Evolutionary conservation across 2,329 filamentous ascomycete species (phyloP).

Genomic region (Ophiostoma pallidulum): DNA sequence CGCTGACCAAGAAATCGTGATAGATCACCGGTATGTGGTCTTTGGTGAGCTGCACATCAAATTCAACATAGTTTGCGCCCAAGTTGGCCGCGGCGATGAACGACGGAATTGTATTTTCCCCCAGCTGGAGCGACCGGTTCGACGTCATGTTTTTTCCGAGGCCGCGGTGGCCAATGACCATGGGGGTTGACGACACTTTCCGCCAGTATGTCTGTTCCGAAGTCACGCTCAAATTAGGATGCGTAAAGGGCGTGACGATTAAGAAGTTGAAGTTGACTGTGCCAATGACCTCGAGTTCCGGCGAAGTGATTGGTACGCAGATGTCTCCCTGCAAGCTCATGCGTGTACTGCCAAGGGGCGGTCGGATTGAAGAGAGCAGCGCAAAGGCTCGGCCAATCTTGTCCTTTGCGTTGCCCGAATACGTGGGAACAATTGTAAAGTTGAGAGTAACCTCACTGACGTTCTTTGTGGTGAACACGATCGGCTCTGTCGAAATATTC

Average conservation of each 20-base stretch:
- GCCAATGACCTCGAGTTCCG: conserved; percentile 81
- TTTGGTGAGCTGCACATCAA: conserved; percentile 96
- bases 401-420: conserved; percentile 79
- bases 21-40: conserved; percentile 98
- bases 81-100: conserved; percentile 95
- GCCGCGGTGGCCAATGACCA: conserved; percentile 65
- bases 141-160: conserved; percentile 83
- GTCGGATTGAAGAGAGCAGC: conserved; percentile 75
- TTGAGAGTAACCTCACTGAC: conserved; percentile 74
- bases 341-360: conserved; percentile 71
- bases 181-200: conserved; percentile 69
- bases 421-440: conserved; percentile 93
- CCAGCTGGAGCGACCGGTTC: conserved; percentile 81
- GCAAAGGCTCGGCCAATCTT: conserved; percentile 86
- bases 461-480: conserved; percentile 77
- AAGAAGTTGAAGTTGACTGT: conserved; percentile 95
- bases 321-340: conserved; percentile 89
- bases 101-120: conserved; percentile 90
- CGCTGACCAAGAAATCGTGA: conserved; percentile 94
- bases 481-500: conserved; percentile 85
- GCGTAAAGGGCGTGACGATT: conserved; percentile 86
- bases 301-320: conserved; percentile 81
- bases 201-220: conserved; percentile 95
- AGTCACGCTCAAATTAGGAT: conserved; percentile 87
- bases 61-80: conserved; percentile 66